phyloP scores from a whole-genome alignment of 352 stramenopile genomes.

The Pythium volutum region DNA sequence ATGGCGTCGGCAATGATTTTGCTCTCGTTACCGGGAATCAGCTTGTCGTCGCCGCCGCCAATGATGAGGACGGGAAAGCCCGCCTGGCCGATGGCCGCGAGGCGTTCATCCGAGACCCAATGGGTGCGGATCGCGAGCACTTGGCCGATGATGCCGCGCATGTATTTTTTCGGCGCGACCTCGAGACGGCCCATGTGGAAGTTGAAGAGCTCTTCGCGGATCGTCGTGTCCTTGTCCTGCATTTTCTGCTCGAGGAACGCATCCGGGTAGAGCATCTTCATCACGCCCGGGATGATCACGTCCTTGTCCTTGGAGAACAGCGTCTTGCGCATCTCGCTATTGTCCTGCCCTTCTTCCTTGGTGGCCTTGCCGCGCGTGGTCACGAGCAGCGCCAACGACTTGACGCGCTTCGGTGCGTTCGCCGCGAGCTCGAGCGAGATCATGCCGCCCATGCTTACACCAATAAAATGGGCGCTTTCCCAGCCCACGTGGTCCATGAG shows the following conservation, averaged over 20 bases:
- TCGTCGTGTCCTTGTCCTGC: constrained; percentile 18
- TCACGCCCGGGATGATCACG: constrained; percentile 26
- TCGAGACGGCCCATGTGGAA: constrained; percentile 12
- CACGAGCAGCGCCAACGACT: constrained; percentile 46
- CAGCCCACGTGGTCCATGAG: constrained; percentile 51
- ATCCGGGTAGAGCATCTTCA: constrained; percentile 36
- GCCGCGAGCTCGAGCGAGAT: constrained; percentile 51
- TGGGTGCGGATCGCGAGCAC: constrained; percentile 30
- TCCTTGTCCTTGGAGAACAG: constrained; percentile 34
- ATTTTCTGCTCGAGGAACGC: constrained; percentile 32
- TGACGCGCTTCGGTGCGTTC: constrained; percentile 37
- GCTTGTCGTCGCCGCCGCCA: constrained; percentile 37
- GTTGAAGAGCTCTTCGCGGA: constrained; percentile 14
- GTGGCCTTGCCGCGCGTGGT: constrained; percentile 48
- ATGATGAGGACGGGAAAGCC: constrained; percentile 53
- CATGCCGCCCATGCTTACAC: constrained; percentile 42
- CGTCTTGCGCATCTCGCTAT: constrained; percentile 21
- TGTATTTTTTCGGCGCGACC: not conserved
- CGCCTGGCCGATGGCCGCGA: constrained; percentile 34
- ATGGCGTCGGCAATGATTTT: constrained; percentile 38
- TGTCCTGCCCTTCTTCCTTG: constrained; percentile 15
- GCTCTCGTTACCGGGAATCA: constrained; percentile 42
- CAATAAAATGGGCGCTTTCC: constrained; percentile 40
- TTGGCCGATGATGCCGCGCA: constrained; percentile 19
- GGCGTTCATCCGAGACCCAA: constrained; percentile 44